These are phyloP conservation scores for Verbascum thapsus DNA, from an alignment of 257 asterid species.

Conservation along the genomic window DNA sequence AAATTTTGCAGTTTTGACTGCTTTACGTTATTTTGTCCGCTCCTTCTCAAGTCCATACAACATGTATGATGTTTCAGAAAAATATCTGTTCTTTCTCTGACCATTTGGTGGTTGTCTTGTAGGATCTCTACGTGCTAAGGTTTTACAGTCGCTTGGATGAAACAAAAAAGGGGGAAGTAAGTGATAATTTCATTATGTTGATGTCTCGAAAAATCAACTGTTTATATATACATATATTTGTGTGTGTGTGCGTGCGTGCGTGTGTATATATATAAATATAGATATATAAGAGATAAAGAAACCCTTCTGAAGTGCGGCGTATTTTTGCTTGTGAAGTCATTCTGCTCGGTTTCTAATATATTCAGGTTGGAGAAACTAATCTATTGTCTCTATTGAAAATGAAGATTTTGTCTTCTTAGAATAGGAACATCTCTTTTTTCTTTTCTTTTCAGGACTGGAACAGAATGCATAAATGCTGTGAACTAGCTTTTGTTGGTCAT, in stretches of 20 bases:
- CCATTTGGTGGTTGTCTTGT: conserved; percentile 30
- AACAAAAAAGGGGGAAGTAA: conserved; percentile 91
- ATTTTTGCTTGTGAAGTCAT: conserved; percentile 5
- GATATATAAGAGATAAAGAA: conserved; percentile 23
- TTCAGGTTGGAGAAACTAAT: conserved; percentile 20
- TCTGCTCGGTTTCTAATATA: conserved; percentile 9
- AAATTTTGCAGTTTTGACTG: conserved; percentile 22
- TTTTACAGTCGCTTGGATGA: conserved; percentile 94
- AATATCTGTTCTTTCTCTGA: conserved; percentile 14
- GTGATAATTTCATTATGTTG: conserved; percentile 36
- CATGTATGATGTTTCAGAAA: conserved; percentile 8
- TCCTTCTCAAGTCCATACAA: conserved; percentile 9
- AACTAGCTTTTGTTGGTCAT: not conserved
- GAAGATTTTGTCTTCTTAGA: not conserved
- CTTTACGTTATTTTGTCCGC: conserved; percentile 3
- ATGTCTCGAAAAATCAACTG: not conserved
- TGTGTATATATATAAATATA: too few species aligned
- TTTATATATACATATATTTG: too few species aligned
- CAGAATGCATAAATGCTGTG: not conserved
- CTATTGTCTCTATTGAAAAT: not conserved
- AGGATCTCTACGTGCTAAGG: conserved; percentile 83
- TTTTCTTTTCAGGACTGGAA: conserved; percentile 5
- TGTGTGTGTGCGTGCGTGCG: too few species aligned
- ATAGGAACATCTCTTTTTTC: not conserved
- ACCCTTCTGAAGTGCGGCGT: conserved; percentile 15